These are phyloP conservation scores for Gonium pectorale DNA, from an alignment of 139 green algal genomes.

Conservation along the genomic window DNA sequence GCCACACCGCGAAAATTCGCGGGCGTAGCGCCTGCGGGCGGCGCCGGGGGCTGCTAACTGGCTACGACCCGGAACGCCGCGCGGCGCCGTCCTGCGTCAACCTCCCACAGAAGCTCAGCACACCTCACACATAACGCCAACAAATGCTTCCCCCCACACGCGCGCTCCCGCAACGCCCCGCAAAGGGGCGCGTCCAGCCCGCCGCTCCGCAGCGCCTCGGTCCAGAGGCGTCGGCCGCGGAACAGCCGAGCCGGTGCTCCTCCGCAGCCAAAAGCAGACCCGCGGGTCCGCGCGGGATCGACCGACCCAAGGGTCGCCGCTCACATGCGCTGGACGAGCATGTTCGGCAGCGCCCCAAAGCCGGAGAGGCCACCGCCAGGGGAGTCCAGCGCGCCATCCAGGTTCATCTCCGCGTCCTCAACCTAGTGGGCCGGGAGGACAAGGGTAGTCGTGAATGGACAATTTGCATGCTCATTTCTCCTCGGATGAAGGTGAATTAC, in stretches of 20 bases:
- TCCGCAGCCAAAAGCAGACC: background rate
- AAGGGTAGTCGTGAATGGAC: background rate
- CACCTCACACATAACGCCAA: background rate
- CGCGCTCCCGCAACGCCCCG: background rate
- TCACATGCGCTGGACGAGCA: constrained; percentile 47
- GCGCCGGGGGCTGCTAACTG: too few species aligned
- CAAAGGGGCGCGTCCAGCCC: background rate
- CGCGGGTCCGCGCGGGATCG: too few species aligned
- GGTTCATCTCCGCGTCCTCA: constrained; percentile 43
- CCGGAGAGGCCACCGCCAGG: background rate
- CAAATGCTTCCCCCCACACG: too few species aligned
- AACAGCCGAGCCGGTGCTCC: background rate
- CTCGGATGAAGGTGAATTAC: background rate
- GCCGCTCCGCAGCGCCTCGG: background rate
- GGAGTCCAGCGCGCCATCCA: constrained; percentile 31
- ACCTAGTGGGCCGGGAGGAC: background rate
- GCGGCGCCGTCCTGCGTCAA: background rate
- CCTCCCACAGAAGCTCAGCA: background rate
- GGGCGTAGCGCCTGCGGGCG: background rate
- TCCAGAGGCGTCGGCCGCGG: background rate
- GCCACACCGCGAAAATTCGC: background rate
- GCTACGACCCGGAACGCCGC: background rate
- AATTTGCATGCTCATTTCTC: background rate
- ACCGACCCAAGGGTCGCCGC: background rate
- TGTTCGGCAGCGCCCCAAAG: constrained; percentile 35